These are phyloP conservation scores for Saksenaea oblongispora DNA, from an alignment of 371 early-diverging fungal genomes.

Conservation along the genomic window DNA sequence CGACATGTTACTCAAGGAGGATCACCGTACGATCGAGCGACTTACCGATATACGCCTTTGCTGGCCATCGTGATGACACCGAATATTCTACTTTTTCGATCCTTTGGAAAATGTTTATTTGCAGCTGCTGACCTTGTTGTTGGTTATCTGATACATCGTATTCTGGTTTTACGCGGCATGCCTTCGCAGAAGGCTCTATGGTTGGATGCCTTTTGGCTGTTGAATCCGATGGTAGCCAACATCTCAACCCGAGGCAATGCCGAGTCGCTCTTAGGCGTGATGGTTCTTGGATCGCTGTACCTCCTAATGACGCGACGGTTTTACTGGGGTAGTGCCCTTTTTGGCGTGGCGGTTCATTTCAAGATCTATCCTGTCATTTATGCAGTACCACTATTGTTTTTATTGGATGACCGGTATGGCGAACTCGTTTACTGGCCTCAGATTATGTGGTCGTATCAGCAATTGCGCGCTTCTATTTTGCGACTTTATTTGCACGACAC, in stretches of 20 bases:
- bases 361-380: conserved; percentile 97
- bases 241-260: conserved; percentile 96
- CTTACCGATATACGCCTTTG: conserved; percentile 96
- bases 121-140: conserved; percentile 74
- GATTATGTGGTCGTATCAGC: conserved; percentile 29
- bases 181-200: conserved; percentile 46
- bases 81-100: conserved; percentile 66
- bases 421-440: conserved; percentile 31
- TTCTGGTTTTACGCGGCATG: conserved; percentile 59
- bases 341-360: conserved; percentile 94
- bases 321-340: conserved; percentile 65
- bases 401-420: conserved; percentile 54
- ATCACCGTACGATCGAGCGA: conserved; percentile 89
- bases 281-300: conserved; percentile 79
- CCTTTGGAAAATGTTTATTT: conserved; percentile 93
- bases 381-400: conserved; percentile 72
- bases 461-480: conserved; percentile 15
- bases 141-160: conserved; percentile 69
- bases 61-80: conserved; percentile 86
- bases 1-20: conserved; percentile 67
- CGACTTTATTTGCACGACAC: conserved; percentile 15
- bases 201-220: conserved; percentile 73
- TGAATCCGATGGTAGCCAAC: conserved; percentile 94
- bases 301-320: conserved; percentile 58
- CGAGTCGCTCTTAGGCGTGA: conserved; percentile 80